These are phyloP conservation scores for Schizothecium vesticola DNA, from an alignment of 495 filamentous ascomycete species.

Conservation along the genomic window DNA sequence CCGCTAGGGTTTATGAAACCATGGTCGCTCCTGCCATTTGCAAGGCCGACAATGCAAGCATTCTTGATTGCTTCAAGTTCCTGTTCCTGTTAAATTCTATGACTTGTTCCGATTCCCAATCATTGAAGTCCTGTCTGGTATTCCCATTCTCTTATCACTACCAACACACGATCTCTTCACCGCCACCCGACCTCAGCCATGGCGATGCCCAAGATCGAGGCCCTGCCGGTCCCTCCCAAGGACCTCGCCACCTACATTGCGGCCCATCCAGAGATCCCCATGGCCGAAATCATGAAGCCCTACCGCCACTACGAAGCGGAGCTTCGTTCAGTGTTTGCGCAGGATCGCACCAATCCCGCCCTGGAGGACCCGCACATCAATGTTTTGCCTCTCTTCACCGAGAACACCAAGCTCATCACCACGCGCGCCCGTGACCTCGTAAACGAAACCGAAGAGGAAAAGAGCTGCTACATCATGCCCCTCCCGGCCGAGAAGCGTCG, in stretches of 20 bases:
- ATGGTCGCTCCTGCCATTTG: neutral
- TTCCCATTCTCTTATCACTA: neutral
- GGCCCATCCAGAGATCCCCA: constrained; percentile 46
- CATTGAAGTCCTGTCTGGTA: neutral
- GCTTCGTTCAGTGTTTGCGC: constrained; percentile 65
- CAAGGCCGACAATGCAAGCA: neutral
- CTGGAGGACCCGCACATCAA: constrained; percentile 59
- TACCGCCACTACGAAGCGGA: constrained; percentile 64
- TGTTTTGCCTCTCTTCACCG: constrained; percentile 61
- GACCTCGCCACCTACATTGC: constrained; percentile 43
- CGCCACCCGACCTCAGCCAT: neutral
- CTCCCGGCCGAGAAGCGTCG: constrained; percentile 55
- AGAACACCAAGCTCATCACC: constrained; percentile 49
- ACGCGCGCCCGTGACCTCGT: constrained; percentile 58
- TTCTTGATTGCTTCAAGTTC: neutral
- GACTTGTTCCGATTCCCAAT: neutral
- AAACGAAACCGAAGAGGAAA: constrained; percentile 52
- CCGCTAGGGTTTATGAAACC: neutral
- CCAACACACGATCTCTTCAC: neutral
- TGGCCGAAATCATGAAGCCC: constrained; percentile 57
- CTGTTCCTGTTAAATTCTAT: neutral
- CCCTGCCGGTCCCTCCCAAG: constrained; percentile 28
- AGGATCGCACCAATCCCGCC: constrained; percentile 54
- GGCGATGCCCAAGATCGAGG: constrained; percentile 1
- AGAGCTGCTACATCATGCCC: constrained; percentile 65